phyloP scores from a whole-genome alignment of 2,329 filamentous ascomycete species.

The Grosmannia clavigera region DNA sequence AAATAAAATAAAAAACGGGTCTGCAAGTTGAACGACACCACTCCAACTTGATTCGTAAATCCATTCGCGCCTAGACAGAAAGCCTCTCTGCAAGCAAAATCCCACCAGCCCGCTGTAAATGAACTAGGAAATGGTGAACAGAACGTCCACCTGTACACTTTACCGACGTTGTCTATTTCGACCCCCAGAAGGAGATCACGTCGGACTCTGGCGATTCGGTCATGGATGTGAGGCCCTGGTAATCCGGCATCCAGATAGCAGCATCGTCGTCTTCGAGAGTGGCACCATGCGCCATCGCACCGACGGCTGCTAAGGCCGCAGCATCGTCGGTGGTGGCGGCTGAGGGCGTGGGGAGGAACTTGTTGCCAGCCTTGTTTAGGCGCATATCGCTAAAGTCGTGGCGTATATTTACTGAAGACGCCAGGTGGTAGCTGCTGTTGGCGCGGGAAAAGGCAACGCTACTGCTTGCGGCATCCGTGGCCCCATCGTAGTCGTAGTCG shows the following conservation, averaged over 20 bases:
- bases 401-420: conserved; percentile 30
- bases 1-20: not conserved
- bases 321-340: conserved; percentile 29
- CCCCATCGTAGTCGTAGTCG: conserved; percentile 22
- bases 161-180: not conserved
- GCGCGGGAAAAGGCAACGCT: conserved; percentile 35
- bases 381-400: conserved; percentile 42
- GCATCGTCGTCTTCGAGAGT: conserved; percentile 32
- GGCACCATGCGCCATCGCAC: conserved; percentile 6
- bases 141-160: not conserved
- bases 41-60: not conserved
- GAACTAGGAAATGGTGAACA: not conserved
- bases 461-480: conserved; percentile 15
- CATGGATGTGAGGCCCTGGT: conserved; percentile 19
- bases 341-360: conserved; percentile 28
- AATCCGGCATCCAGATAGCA: conserved; percentile 36
- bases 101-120: not conserved
- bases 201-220: conserved; percentile 20
- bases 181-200: conserved; percentile 15
- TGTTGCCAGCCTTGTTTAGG: conserved; percentile 35
- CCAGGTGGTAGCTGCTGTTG: conserved; percentile 32
- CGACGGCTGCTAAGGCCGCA: conserved; percentile 25
- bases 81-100: not conserved
- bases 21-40: not conserved
- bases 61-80: not conserved